A percentile compares a stretch with the other conserved stretches of the same genome.
Conservation (phyloP, 768 basidiomycete genomes). For the Amanita pallidorosea region DNA sequence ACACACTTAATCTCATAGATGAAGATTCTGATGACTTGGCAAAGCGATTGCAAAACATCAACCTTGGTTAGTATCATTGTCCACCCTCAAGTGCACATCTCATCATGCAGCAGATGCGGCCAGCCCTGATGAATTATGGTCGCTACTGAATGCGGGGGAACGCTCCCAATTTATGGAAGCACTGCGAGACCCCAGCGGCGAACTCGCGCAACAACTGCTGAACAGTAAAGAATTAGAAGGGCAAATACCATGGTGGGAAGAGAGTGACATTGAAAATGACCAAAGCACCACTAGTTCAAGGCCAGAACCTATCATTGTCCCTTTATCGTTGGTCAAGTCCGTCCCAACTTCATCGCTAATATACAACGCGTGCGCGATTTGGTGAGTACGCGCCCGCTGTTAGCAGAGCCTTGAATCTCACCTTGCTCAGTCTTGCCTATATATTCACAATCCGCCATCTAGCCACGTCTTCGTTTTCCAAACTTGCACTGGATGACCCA, state of each 20-base stretch:
- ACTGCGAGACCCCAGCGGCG: slow-evolving; percentile 51
- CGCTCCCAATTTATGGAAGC: slow-evolving; percentile 47
- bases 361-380: slow-evolving; percentile 60
- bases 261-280: slow-evolving; percentile 6
- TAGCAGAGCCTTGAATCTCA: background rate
- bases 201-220: slow-evolving; percentile 48
- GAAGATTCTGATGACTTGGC: slow-evolving; percentile 27
- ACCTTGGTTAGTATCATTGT: slow-evolving; percentile 41
- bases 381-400: slow-evolving; percentile 33
- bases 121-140: slow-evolving; percentile 49
- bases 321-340: slow-evolving; percentile 30
- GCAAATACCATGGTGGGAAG: slow-evolving; percentile 69
- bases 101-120: slow-evolving; percentile 31
- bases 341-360: slow-evolving; percentile 32
- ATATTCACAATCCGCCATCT: slow-evolving; percentile 55
- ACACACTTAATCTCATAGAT: slow-evolving; percentile 14
- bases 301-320: slow-evolving; percentile 37
- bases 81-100: background rate
- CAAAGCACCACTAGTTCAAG: slow-evolving; percentile 20
- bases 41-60: slow-evolving; percentile 39
- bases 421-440: slow-evolving; percentile 48
- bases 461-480: slow-evolving; percentile 44
- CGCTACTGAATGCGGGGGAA: slow-evolving; percentile 48
- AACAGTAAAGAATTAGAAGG: slow-evolving; percentile 42
- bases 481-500: slow-evolving; percentile 23